Base-by-base conservation (phyloP, 148 eudicot genomes). In the Mesembryanthemum crystallinum region DNA sequence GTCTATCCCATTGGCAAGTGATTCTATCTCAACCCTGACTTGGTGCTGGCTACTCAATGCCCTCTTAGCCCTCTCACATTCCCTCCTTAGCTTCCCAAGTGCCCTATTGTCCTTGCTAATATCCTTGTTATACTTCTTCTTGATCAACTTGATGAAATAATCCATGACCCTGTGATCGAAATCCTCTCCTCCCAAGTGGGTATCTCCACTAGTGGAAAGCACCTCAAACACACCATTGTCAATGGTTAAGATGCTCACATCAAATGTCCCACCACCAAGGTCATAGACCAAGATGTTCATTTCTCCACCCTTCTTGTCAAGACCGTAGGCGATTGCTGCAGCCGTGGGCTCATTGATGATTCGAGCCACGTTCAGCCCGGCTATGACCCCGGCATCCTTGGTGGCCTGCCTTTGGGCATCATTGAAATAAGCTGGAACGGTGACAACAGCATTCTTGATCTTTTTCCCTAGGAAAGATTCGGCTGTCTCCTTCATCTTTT, bases 131-230 rank as follows among this genome's bases (percentile, higher is more conserved):
- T 84, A 80, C 75, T 86, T 86, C 69, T 73, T 84, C 63, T 84
- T 82, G 49, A 84, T 74, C 32, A 87, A 79, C 54, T 87, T 84
- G 75, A 87, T 87, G 81, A 87, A 87, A 39, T 84, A 82, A 12
- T 84, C 87, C 87, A 87, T 84, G 25, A 87, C 72, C 57, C 89
- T 64, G 20, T 87, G 87, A 43, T 84, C 87, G 25, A 87, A 87
- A 67, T 87, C 89, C 63, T 87, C 85, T 20, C 89, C 89, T 80
- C 87, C 89, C 66, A 83, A 84, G 27, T 86, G 89, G 78, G 89
- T 86, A 51, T 86, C 87, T 39, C 87, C 89, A 77, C 83, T 83
- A n/a, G 89, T 86, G 11, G 89, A 64, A 17, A 86, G 83, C 58
- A 86, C 87, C 82, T 86, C 87, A 39, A 86, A 86, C 30, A 86